Base-by-base conservation (phyloP, 768 basidiomycete species). In the Kwoniella sp. region DNA sequence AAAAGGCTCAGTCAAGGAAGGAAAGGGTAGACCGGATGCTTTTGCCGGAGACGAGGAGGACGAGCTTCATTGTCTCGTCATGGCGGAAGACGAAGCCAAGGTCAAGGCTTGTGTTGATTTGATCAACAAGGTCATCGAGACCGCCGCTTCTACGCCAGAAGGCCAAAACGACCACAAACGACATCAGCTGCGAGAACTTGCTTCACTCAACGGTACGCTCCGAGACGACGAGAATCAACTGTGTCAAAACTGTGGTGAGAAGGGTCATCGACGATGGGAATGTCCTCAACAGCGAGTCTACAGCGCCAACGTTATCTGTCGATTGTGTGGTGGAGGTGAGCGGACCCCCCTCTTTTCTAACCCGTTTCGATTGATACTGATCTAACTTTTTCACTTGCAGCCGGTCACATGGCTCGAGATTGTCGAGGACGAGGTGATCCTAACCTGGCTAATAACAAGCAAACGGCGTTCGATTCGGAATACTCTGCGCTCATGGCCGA, bases 121-220 rank as follows among this genome's bases (percentile, higher is more conserved):
- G 85, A 99, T 99, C 77, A 98, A 99, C 82, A 89, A 81, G 78
- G 96, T 99, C 65, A 99, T 99, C 66, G 96, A 97, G 82, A 98
- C 95, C 29, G 96, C 96, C 64, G 96, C 96, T 13, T 98, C 95
- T 15, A 96, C 94, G 7, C 96, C 96, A 6, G 96, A 99, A 83
- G 96, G 94, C 29, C 93, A 99, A 82, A 99, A 99, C 79, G 95
- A 96, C 74, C 96, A 99, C 83, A 99, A 99, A 81, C 90, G 95
- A 57, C 97, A 95, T 77, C 96, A 99, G 82, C 87, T 99, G 49
- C 91, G 96, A 72, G 96, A 99, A 79, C 86, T 99, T 50, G 96
- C 96, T 19, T 93, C 93, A 21, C 83, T 99, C 60, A 99, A 99
- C 77, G 96, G 96, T 82, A 99, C 96, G 49, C 88, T 99, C 60